Conservation (phyloP, 805 yeast species). For the Dipodascus geniculatus region DNA sequence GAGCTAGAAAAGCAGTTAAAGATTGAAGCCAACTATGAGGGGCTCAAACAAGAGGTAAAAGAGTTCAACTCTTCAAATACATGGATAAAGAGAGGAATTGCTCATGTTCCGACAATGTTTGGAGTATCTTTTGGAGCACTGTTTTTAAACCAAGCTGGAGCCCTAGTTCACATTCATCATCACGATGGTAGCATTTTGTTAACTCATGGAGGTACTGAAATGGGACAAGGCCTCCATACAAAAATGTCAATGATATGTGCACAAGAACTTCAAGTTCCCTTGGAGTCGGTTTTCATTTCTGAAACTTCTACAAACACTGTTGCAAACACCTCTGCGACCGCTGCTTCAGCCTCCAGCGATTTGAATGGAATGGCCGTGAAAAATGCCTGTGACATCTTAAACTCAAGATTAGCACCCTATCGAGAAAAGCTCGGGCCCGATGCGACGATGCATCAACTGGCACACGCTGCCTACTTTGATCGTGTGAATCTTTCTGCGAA, state of each 20-base stretch:
- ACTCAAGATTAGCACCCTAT: slow-evolving; percentile 31
- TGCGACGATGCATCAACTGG: slow-evolving; percentile 32
- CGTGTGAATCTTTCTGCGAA: slow-evolving; percentile 37
- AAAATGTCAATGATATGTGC: slow-evolving; percentile 40
- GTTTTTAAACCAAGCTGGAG: slow-evolving; percentile 38
- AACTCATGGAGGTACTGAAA: slow-evolving; percentile 39
- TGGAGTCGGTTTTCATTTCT: slow-evolving; percentile 31
- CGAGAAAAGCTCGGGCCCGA: slow-evolving; percentile 26
- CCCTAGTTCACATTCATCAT: slow-evolving; percentile 34
- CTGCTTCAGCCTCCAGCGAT: slow-evolving; percentile 39
- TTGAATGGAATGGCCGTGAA: slow-evolving; percentile 40
- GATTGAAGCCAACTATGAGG: slow-evolving; percentile 27
- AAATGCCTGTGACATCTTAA: slow-evolving; percentile 35
- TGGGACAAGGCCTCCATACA: slow-evolving; percentile 39
- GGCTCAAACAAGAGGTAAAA: slow-evolving; percentile 27
- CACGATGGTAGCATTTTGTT: slow-evolving; percentile 36
- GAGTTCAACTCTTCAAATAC: slow-evolving; percentile 30
- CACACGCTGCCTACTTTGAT: slow-evolving; percentile 33
- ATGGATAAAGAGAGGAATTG: slow-evolving; percentile 37
- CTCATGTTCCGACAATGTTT: slow-evolving; percentile 36
- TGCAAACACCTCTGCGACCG: slow-evolving; percentile 38
- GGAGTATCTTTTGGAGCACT: slow-evolving; percentile 38
- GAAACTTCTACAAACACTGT: slow-evolving; percentile 38
- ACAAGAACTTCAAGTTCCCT: slow-evolving; percentile 30
- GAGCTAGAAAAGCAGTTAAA: slow-evolving; percentile 28